These are phyloP conservation scores for Casuarina cunninghamiana DNA, from an alignment of 306 rosid species.

Conservation along the genomic window DNA sequence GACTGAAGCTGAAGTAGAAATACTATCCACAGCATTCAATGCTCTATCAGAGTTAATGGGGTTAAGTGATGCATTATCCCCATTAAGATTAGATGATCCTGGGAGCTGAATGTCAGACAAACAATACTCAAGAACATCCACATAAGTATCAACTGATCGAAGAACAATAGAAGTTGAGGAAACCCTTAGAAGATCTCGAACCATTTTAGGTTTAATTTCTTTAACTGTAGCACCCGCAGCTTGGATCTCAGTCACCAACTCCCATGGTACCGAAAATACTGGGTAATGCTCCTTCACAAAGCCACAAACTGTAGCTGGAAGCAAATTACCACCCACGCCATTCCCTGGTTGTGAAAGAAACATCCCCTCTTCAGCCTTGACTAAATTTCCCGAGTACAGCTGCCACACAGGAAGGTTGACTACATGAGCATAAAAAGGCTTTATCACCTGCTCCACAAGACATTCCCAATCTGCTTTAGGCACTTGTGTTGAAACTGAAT, in stretches of 20 bases:
- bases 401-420: conserved; percentile 95
- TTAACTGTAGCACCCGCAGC: conserved; percentile 76
- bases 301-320: conserved; percentile 94
- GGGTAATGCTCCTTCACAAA: conserved; percentile 98
- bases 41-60: conserved; percentile 32
- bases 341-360: conserved; percentile 97
- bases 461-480: conserved; percentile 86
- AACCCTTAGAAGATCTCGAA: conserved; percentile 71
- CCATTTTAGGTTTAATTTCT: conserved; percentile 95
- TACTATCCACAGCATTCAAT: conserved; percentile 42
- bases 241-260: conserved; percentile 85
- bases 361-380: conserved; percentile 99
- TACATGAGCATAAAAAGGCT: conserved; percentile 83
- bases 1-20: conserved; percentile 43
- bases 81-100: conserved; percentile 38
- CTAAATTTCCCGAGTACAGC: conserved; percentile 92
- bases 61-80: conserved; percentile 36
- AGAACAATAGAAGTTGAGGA: conserved; percentile 65
- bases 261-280: conserved; percentile 97
- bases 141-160: conserved; percentile 79
- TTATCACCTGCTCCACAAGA: conserved; percentile 67
- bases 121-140: conserved; percentile 97
- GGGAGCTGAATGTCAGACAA: conserved; percentile 71
- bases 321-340: conserved; percentile 70
- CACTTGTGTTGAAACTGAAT: conserved; percentile 38